Evolutionary conservation across 257 asterid genomes (phyloP).

Genomic region (Solanum pennellii): DNA sequence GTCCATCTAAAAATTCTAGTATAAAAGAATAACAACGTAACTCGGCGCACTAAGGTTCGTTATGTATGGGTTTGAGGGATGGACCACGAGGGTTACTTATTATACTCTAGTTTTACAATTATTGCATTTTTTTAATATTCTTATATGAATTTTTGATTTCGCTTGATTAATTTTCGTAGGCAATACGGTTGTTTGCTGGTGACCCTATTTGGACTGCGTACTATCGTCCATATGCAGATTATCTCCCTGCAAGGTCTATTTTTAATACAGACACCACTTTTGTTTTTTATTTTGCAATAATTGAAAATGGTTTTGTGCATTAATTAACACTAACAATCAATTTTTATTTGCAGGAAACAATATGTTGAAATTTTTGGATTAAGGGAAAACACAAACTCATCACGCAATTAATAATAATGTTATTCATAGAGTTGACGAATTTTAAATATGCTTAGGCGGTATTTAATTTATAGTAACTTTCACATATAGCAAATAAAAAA

Average conservation of each 20-base stretch:
- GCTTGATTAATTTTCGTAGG: constrained; percentile 21
- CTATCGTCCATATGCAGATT: constrained; percentile 68
- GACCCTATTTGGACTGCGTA: constrained; percentile 86
- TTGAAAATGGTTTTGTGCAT: neutral
- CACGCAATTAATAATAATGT: constrained; percentile 42
- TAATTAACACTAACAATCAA: too few relatives aligned
- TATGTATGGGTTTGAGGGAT: neutral
- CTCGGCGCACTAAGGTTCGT: too few relatives aligned
- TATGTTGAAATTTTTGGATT: constrained; percentile 42
- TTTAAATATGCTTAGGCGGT: neutral
- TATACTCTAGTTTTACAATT: neutral
- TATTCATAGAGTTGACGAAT: neutral
- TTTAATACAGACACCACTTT: neutral
- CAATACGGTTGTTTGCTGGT: constrained; percentile 76
- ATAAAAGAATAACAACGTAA: too few relatives aligned
- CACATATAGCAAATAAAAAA: too few relatives aligned
- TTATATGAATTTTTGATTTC: neutral
- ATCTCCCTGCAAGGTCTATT: constrained; percentile 68
- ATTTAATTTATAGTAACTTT: too few relatives aligned
- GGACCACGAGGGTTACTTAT: neutral
- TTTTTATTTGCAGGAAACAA: constrained; percentile 36
- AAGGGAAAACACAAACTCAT: neutral
- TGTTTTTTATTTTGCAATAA: neutral
- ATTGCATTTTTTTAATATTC: rapidly evolving
- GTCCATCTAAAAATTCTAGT: too few relatives aligned